These are phyloP conservation scores for Trichosporon asahii DNA, from an alignment of 1,284 basidiomycete genomes.

Conservation along the genomic window DNA sequence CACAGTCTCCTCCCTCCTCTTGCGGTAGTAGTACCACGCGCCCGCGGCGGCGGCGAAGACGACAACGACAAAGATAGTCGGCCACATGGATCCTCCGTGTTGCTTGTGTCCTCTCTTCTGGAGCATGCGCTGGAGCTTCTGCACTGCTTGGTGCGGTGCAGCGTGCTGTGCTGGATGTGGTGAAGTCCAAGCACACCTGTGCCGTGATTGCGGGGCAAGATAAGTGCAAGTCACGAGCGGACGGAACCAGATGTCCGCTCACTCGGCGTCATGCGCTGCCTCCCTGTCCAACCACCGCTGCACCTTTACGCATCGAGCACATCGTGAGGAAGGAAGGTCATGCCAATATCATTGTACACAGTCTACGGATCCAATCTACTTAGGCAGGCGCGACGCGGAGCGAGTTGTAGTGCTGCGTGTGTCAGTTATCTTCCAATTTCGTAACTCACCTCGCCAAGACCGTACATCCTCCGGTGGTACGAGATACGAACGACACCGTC, in stretches of 20 bases:
- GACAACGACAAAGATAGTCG: conserved; percentile 13
- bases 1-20: neutral
- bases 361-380: neutral
- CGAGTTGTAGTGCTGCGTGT: conserved; percentile 77
- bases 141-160: neutral
- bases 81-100: neutral
- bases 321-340: neutral
- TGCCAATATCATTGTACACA: neutral
- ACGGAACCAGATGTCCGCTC: conserved; percentile 6
- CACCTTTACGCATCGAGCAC: neutral
- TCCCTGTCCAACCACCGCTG: neutral
- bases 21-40: conserved; percentile 3
- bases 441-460: conserved; percentile 77
- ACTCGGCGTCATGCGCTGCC: neutral
- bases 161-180: neutral
- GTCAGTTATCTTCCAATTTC: neutral
- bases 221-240: neutral
- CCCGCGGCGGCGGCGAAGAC: conserved; percentile 10
- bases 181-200: neutral
- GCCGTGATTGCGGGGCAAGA: neutral
- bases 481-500: conserved; percentile 68
- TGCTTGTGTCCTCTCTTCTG: neutral
- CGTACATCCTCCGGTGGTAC: conserved; percentile 88
- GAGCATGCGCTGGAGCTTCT: neutral
- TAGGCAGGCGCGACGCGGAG: conserved; percentile 57